Conservation (phyloP, 306 rosid species). For the Calophaca sinica region DNA sequence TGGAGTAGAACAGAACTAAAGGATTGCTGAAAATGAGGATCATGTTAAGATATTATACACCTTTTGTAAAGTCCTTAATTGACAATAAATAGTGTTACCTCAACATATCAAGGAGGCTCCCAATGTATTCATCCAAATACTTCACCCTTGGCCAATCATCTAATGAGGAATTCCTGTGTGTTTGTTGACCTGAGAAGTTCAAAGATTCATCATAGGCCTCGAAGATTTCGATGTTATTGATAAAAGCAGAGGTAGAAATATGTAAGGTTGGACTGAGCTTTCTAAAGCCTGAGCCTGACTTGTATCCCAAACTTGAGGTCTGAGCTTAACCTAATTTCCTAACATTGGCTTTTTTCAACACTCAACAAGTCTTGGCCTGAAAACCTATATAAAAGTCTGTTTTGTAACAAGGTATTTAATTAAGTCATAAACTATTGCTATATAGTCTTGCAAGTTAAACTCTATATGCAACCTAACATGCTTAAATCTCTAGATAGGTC, state of each 20-base stretch:
- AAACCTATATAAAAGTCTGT: background rate
- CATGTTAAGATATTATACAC: background rate
- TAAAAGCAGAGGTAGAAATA: background rate
- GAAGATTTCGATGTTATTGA: conserved; percentile 44
- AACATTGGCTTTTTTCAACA: conserved; percentile 14
- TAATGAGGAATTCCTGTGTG: conserved; percentile 58
- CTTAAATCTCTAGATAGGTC: no score
- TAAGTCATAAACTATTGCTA: background rate
- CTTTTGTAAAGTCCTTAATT: conserved; percentile 7
- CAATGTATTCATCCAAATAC: conserved; percentile 55
- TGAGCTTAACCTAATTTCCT: background rate
- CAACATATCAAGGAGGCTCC: conserved; percentile 50
- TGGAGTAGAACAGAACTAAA: background rate
- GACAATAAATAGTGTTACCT: conserved; percentile 55
- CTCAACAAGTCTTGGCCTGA: background rate
- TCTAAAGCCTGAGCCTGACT: background rate
- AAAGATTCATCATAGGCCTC: background rate
- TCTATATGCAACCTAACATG: no score
- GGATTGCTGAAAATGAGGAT: background rate
- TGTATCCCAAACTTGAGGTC: background rate
- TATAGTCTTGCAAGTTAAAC: no score
- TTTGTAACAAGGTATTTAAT: no score
- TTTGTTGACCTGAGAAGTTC: conserved; percentile 55
- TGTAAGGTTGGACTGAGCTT: background rate
- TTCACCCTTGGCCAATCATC: conserved; percentile 64